These are phyloP conservation scores for Hypoxylon subgilvum DNA, from an alignment of 495 filamentous ascomycete species.

Conservation along the genomic window DNA sequence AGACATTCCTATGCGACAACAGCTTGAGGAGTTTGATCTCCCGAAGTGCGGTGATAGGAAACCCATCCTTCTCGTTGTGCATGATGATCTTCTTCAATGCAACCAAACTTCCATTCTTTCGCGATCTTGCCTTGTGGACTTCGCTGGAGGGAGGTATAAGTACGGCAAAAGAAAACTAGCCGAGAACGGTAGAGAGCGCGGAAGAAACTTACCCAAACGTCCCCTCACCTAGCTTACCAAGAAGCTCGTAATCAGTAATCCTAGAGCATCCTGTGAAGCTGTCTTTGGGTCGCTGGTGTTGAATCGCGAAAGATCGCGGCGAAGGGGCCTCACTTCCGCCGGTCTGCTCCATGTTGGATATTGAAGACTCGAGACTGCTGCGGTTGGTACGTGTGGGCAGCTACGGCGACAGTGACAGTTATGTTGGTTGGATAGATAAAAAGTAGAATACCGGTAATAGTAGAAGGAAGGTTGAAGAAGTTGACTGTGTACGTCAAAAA, in stretches of 20 bases:
- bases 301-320: constrained; percentile 52
- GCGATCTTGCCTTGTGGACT: constrained; percentile 86
- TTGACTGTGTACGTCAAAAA: constrained; percentile 5
- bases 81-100: constrained; percentile 95
- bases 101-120: constrained; percentile 71
- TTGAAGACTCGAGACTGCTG: constrained; percentile 40
- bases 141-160: constrained; percentile 61
- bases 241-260: constrained; percentile 85
- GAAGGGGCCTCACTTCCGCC: constrained; percentile 42
- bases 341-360: constrained; percentile 37
- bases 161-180: background rate
- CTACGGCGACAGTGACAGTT: constrained; percentile 28
- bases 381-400: constrained; percentile 45
- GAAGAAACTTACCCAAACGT: constrained; percentile 78
- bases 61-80: constrained; percentile 86
- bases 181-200: background rate
- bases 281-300: constrained; percentile 51
- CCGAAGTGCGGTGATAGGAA: constrained; percentile 78
- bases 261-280: constrained; percentile 84
- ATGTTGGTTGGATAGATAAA: background rate
- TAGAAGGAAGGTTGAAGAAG: constrained; percentile 1
- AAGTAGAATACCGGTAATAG: background rate
- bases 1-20: constrained; percentile 84
- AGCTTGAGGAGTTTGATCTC: constrained; percentile 97
- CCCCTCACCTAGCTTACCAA: constrained; percentile 93